Percentiles rank a stretch among this genome's conserved stretches.
phyloP scores from a whole-genome alignment of 768 basidiomycete species.

The Calvatia gigantea region DNA sequence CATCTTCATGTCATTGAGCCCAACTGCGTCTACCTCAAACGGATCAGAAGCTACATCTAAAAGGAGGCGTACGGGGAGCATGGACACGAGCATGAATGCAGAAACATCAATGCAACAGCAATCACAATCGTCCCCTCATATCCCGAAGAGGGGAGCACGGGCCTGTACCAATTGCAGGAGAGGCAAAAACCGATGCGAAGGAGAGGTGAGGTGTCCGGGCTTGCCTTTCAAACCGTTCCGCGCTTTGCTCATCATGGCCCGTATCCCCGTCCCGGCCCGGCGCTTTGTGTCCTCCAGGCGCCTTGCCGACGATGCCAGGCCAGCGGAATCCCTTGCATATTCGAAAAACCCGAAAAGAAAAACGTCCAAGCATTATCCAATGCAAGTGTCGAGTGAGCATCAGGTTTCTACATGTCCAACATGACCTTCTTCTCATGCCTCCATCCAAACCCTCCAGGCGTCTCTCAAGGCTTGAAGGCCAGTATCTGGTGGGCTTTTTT shows the following conservation, averaged over 20 bases:
- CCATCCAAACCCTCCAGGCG: conserved; percentile 46
- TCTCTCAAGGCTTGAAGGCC: conserved; percentile 79
- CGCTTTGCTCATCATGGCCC: conserved; percentile 56
- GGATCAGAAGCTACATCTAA: conserved; percentile 53
- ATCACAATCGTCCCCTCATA: conserved; percentile 46
- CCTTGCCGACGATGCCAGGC: conserved; percentile 89
- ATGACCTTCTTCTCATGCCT: conserved; percentile 16
- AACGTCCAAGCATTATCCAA: conserved; percentile 53
- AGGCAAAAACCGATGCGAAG: conserved; percentile 92
- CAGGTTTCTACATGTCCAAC: conserved; percentile 7
- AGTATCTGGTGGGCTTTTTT: conserved; percentile 65
- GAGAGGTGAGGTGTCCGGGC: conserved; percentile 59
- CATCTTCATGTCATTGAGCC: conserved; percentile 61
- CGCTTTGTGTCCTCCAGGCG: conserved; percentile 50
- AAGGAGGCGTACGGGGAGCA: conserved; percentile 48
- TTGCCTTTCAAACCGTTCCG: conserved; percentile 39
- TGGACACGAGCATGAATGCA: conserved; percentile 31
- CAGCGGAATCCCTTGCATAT: conserved; percentile 76
- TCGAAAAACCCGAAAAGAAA: conserved; percentile 93
- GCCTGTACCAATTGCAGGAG: conserved; percentile 89
- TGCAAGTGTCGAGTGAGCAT: conserved; percentile 70
- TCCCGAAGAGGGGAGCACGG: conserved; percentile 85
- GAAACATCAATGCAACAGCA: conserved; percentile 29
- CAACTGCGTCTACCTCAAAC: conserved; percentile 54
- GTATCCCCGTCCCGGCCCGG: conserved; percentile 76